Evolutionary conservation across 257 asterid genomes (phyloP).

Genomic region (Plantago elongata): DNA sequence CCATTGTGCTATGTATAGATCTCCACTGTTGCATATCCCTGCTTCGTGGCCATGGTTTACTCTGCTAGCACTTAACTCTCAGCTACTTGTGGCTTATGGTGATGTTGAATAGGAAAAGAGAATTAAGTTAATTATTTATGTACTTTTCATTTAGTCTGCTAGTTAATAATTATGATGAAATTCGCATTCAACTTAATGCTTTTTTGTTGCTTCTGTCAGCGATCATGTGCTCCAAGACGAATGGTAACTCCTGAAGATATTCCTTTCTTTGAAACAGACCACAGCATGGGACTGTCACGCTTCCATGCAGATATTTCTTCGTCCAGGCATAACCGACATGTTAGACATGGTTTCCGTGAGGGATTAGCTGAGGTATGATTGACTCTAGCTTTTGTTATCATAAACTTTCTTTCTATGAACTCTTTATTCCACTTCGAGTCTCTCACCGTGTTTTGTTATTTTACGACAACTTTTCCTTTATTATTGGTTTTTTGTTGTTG

Average conservation of each 20-base stretch:
- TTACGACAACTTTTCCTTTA: background rate
- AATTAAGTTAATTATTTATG: too few relatives aligned
- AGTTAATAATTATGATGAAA: too few relatives aligned
- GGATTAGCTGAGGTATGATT: conserved; percentile 51
- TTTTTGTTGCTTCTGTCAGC: conserved; percentile 26
- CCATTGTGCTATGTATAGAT: too few relatives aligned
- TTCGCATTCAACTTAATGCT: background rate
- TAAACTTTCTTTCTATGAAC: too few relatives aligned
- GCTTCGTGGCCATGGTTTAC: too few relatives aligned
- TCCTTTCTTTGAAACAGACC: conserved; percentile 37
- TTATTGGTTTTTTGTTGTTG: background rate
- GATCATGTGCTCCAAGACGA: conserved; percentile 36
- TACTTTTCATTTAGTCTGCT: too few relatives aligned
- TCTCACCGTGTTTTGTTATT: background rate
- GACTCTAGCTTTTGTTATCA: background rate
- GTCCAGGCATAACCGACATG: conserved; percentile 38
- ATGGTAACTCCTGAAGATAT: conserved; percentile 43
- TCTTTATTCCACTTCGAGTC: background rate
- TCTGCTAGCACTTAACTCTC: too few relatives aligned
- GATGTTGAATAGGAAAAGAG: too few relatives aligned
- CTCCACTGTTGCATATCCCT: too few relatives aligned
- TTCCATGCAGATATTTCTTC: conserved; percentile 29
- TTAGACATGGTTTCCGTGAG: conserved; percentile 39
- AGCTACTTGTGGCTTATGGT: too few relatives aligned
- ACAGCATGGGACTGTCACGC: conserved; percentile 27